Percentiles rank a stretch among this genome's conserved stretches.
These are phyloP conservation scores for Magnolia officinalis DNA, from an alignment of 164 flowering plant genomes.

Conservation along the genomic window DNA sequence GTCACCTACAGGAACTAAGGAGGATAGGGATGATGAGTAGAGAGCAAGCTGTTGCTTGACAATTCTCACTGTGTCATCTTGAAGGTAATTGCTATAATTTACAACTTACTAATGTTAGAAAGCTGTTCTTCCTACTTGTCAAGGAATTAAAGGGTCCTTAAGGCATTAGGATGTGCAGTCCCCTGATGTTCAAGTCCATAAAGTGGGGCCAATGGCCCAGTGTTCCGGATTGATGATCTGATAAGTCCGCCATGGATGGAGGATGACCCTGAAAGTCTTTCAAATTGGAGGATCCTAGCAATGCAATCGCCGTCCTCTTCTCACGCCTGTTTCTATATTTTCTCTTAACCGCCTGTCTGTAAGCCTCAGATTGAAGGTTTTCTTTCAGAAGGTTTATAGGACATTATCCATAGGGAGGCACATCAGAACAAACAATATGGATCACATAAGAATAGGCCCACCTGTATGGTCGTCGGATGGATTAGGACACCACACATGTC, in stretches of 20 bases:
- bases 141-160: neutral
- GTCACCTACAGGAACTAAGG: constrained; percentile 51
- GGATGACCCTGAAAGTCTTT: neutral
- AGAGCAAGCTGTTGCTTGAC: constrained; percentile 20
- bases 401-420: neutral
- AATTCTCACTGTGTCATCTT: constrained; percentile 6
- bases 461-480: no score
- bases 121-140: neutral
- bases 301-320: neutral
- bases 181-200: neutral
- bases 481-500: no score
- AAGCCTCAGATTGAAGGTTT: neutral
- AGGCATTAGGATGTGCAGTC: neutral
- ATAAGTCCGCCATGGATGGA: neutral
- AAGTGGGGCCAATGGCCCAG: neutral
- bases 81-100: constrained; percentile 13
- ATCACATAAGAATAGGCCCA: no score
- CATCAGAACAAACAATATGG: neutral
- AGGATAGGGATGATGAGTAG: constrained; percentile 29
- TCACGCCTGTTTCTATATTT: neutral
- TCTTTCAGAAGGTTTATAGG: no score
- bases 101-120: neutral
- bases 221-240: neutral
- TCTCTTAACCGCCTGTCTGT: neutral
- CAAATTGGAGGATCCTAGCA: neutral